Conservation (phyloP, 2,329 filamentous ascomycete species). For the Sclerotiophoma versabilis region DNA sequence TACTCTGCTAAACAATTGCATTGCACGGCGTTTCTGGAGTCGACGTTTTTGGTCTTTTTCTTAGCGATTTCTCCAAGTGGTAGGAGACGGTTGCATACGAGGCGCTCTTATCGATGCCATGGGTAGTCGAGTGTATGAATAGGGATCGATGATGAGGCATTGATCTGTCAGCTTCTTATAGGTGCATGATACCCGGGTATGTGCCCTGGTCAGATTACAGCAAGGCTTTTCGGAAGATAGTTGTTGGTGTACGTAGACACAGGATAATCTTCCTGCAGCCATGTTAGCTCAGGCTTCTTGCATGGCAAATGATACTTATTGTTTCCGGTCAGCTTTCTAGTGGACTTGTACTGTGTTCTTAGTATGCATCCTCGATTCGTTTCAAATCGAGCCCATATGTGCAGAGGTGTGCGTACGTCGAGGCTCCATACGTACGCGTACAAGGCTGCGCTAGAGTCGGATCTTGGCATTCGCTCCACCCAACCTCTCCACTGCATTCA, state of each 20-base stretch:
- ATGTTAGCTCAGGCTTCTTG: conserved; percentile 3
- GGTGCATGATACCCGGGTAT: conserved; percentile 41
- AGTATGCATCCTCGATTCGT: no score
- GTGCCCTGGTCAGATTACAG: conserved; percentile 17
- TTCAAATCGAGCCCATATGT: not conserved
- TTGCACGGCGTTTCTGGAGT: conserved; percentile 31
- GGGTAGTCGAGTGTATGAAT: conserved; percentile 22
- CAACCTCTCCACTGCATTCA: not conserved
- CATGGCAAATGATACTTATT: conserved; percentile 10
- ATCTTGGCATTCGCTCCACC: conserved; percentile 10
- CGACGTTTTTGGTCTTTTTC: conserved; percentile 1
- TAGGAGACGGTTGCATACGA: conserved; percentile 23
- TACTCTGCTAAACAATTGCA: conserved; percentile 33
- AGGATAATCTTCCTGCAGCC: not conserved
- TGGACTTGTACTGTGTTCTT: not conserved
- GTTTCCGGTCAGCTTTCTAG: not conserved
- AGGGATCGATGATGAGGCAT: conserved; percentile 23
- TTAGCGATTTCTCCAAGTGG: not conserved
- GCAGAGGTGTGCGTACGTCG: no score
- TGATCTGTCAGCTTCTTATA: conserved; percentile 22
- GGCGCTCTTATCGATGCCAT: conserved; percentile 23
- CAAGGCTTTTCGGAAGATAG: conserved; percentile 5
- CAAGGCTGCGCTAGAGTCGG: not conserved
- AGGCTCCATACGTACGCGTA: not conserved
- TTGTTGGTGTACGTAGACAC: conserved; percentile 8